A percentile compares a stretch with the other conserved stretches of the same genome.
Evolutionary conservation across 192 early-diverging fungal species (phyloP).

Genomic region (Linnemannia hyalina): DNA sequence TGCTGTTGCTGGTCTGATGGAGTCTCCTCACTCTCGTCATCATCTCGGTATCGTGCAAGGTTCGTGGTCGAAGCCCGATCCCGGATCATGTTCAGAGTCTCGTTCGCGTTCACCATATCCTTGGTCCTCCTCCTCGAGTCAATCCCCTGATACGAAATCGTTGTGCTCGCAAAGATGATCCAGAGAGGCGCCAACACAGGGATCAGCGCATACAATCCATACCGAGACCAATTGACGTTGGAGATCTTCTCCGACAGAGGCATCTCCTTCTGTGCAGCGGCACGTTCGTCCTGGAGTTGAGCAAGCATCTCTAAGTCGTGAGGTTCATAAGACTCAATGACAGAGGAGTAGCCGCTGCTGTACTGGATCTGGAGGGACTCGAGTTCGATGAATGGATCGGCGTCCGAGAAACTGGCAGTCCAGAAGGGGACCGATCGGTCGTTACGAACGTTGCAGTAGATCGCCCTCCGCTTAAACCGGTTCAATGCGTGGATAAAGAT

Average conservation of each 20-base stretch:
- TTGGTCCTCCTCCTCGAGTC: conserved; percentile 50
- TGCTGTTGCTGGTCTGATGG: background rate
- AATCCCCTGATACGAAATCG: conserved; percentile 53
- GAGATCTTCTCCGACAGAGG: conserved; percentile 4
- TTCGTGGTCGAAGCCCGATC: conserved; percentile 17
- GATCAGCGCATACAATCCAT: conserved; percentile 21
- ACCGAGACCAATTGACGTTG: conserved; percentile 10
- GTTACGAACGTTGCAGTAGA: conserved; percentile 63
- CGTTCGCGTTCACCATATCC: conserved; percentile 1
- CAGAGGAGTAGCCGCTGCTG: conserved; percentile 29
- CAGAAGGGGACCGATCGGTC: conserved; percentile 69
- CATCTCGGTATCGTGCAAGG: conserved; percentile 24
- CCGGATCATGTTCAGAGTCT: conserved; percentile 16
- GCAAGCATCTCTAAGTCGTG: conserved; percentile 21
- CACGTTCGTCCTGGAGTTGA: conserved; percentile 4
- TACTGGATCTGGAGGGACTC: conserved; percentile 51
- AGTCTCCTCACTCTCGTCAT: conserved; percentile 6
- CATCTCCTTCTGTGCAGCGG: background rate
- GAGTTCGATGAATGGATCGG: conserved; percentile 54
- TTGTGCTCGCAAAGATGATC: conserved; percentile 48
- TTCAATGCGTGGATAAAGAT: conserved; percentile 53
- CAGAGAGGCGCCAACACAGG: conserved; percentile 48
- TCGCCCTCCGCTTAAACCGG: conserved; percentile 51
- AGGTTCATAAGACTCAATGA: conserved; percentile 45
- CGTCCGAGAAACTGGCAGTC: conserved; percentile 65